phyloP scores from a whole-genome alignment of 108 stramenopile genomes.

The Fragilaria radians region DNA sequence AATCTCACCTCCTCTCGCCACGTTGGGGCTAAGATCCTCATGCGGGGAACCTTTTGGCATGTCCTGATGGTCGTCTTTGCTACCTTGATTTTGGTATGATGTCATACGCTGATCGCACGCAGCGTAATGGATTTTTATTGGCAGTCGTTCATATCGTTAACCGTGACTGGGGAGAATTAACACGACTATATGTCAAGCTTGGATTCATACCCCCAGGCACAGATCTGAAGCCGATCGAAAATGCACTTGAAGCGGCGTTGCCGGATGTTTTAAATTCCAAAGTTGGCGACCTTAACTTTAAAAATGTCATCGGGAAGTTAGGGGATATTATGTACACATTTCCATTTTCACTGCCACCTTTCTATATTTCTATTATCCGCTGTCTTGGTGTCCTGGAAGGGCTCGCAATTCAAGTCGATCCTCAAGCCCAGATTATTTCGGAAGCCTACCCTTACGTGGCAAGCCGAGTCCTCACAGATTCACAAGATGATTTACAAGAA shows the following conservation, averaged over 20 bases:
- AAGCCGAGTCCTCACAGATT: slow-evolving; percentile 87
- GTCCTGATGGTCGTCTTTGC: slow-evolving; percentile 77
- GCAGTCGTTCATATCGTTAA: slow-evolving; percentile 97
- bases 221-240: slow-evolving; percentile 83
- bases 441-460: slow-evolving; percentile 96
- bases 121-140: slow-evolving; percentile 91
- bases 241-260: slow-evolving; percentile 79
- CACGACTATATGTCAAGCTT: slow-evolving; percentile 73
- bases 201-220: slow-evolving; percentile 91
- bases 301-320: slow-evolving; percentile 91
- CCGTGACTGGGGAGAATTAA: slow-evolving; percentile 87
- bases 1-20: background rate
- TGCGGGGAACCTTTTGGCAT: slow-evolving; percentile 82
- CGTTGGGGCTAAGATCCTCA: slow-evolving; percentile 37
- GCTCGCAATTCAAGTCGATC: slow-evolving; percentile 91
- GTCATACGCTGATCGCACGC: slow-evolving; percentile 77
- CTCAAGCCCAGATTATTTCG: slow-evolving; percentile 78
- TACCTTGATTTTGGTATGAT: slow-evolving; percentile 97
- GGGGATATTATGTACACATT: slow-evolving; percentile 97
- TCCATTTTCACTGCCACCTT: slow-evolving; percentile 94
- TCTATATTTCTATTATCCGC: slow-evolving; percentile 96
- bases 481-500: slow-evolving; percentile 77
- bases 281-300: slow-evolving; percentile 93
- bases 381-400: slow-evolving; percentile 96
- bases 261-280: slow-evolving; percentile 92